Evolutionary conservation across 2,329 filamentous ascomycete species (phyloP), one percentile per base, ranked within the genome.

Genomic region (Ambrosiella beaveri): DNA sequence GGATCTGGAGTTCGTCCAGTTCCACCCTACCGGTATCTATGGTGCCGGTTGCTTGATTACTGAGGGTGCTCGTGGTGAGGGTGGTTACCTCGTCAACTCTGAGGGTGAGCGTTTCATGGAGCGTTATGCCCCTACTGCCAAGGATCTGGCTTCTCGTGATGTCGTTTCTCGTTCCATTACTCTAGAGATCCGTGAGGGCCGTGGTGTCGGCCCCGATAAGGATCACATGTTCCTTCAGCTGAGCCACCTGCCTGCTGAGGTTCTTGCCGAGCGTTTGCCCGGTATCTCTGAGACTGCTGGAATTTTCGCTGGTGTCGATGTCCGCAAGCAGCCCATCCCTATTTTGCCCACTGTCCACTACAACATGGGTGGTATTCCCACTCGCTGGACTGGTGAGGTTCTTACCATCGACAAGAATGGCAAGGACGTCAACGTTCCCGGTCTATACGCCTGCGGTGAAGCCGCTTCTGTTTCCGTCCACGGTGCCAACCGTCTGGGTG

Each of bases 91-190:
- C 56, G 81, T 97, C 64, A 98, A 98, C 81, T 89, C 87, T 5
- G 87, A 97, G 78, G 91, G 91, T 75, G 93, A 97, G 76, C 86
- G 91, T 67, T 98, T 98, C 76, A 98, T 98, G 91, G 91, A 97
- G 76, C 84, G 91, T 68, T 98, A 98, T 69, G 91, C 91, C 49
- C 91, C 91, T 61, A 97, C 91, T 55, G 91, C 91, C 66, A 97
- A 96, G 82, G 91, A 98, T 82, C 80, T 98, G 69, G 91, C 91
- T 63, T 89, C 84, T 66, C 88, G 91, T 73, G 91, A 98, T 67
- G 93, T 97, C 65, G 91, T 97, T 64, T 95, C 89, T 62, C 86
- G 93, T 69, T 95, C 88, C 62, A 98, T 98, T 89, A 98, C 90
- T 61, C 80, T 97, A 75, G 91, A 98, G 74, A 97, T 97, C 68